phyloP scores from a whole-genome alignment of 306 rosid genomes.

The Gastrolobium villosum region DNA sequence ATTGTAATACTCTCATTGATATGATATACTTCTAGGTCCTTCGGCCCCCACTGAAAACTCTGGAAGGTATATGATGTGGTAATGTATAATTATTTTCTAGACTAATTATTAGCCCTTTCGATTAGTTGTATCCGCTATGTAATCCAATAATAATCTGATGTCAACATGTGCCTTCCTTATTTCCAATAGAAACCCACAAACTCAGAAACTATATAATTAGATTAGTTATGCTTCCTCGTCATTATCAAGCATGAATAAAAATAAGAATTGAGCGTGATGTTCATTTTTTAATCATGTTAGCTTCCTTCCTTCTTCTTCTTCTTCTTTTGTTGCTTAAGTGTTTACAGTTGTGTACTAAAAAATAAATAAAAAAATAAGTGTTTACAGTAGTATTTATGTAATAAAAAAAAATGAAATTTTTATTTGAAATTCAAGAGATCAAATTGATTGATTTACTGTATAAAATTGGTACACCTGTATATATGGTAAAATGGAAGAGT shows the following conservation, averaged over 20 bases:
- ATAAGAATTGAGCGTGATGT: not conserved
- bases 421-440: not conserved
- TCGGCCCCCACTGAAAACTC: slow-evolving; percentile 7
- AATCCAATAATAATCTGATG: not conserved
- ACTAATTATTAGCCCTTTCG: not conserved
- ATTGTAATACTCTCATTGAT: too few relatives aligned
- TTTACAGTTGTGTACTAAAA: too few relatives aligned
- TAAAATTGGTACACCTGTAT: too few relatives aligned
- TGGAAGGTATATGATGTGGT: not conserved
- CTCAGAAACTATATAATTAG: not conserved
- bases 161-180: not conserved
- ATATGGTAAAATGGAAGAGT: not conserved
- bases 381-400: too few relatives aligned
- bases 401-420: not conserved
- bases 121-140: not conserved
- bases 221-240: not conserved
- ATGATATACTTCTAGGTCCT: too few relatives aligned
- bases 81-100: not conserved
- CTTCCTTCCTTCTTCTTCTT: too few relatives aligned
- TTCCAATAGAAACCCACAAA: not conserved
- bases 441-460: not conserved
- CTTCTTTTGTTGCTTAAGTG: too few relatives aligned
- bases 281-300: too few relatives aligned
- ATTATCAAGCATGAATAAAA: not conserved
- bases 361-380: too few relatives aligned